These are phyloP conservation scores for Anthoceros angustus DNA, from an alignment of 225 moss, liverwort and hornwort genomes.

Conservation along the genomic window DNA sequence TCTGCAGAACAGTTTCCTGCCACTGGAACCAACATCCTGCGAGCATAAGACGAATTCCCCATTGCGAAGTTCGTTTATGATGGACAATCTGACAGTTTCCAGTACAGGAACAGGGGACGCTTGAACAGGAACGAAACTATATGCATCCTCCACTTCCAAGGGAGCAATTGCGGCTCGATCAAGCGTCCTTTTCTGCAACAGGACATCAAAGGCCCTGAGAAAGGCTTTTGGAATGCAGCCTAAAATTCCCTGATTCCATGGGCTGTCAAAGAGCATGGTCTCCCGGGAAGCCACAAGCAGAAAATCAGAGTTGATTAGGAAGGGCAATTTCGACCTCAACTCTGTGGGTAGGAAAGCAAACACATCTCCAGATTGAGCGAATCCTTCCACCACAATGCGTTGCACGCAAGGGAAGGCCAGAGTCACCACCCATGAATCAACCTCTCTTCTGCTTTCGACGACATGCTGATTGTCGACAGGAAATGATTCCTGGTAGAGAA, in stretches of 20 bases:
- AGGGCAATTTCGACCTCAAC: slow-evolving; percentile 8
- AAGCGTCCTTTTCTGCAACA: background rate
- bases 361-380: background rate
- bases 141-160: background rate
- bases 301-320: slow-evolving; percentile 15
- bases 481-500: slow-evolving; percentile 11
- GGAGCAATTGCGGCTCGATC: background rate
- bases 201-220: background rate
- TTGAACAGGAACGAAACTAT: slow-evolving; percentile 9
- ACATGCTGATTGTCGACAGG: background rate
- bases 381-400: slow-evolving; percentile 1
- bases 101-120: background rate
- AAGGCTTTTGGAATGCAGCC: slow-evolving; percentile 10
- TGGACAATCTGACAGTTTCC: background rate
- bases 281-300: slow-evolving; percentile 10
- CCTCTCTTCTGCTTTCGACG: slow-evolving; percentile 12
- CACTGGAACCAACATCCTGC: background rate
- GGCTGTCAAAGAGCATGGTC: slow-evolving; percentile 10
- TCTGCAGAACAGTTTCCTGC: background rate
- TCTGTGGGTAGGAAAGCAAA: slow-evolving; percentile 15
- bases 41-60: slow-evolving; percentile 1
- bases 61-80: background rate
- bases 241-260: slow-evolving; percentile 15
- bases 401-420: slow-evolving; percentile 7
- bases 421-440: slow-evolving; percentile 6